Evolutionary conservation across 768 basidiomycete species (phyloP), one percentile per base, ranked within the genome.

Genomic region (Rhodotorula paludigena): DNA sequence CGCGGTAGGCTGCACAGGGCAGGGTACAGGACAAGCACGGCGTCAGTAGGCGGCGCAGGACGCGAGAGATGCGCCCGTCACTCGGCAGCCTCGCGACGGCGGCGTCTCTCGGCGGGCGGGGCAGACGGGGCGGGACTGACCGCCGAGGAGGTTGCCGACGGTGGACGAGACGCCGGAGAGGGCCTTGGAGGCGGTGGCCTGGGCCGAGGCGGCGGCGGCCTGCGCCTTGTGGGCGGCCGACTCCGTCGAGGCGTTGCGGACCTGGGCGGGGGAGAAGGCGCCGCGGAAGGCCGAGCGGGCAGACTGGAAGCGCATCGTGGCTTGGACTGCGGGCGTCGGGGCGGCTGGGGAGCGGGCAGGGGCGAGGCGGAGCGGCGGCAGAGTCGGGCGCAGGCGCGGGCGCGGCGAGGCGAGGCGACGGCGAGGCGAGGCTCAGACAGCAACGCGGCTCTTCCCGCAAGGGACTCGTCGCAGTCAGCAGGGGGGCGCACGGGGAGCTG

Each of bases 1-100:
- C 82, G 68, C 85, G 85, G 81, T 90, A 90, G 16, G 85, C 90
- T 85, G n/a, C 20, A 25, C n/a, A n/a, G n/a, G n/a, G n/a, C n/a
- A n/a, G n/a, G 28, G 38, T 10, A 15, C 32, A 14, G 38, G n/a
- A 32, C 12, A 33, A 49, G 57, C 60, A 82, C n/a, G n/a, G n/a
- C n/a, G n/a, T n/a, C n/a, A n/a, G n/a, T n/a, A n/a, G n/a, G n/a
- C n/a, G n/a, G n/a, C n/a, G n/a, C n/a, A n/a, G 81, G 78, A 53
- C 81, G 32, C 45, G 7, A 44, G 4, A 32, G 35, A 1, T 5
- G 35, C 58, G 10, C 81, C 36, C 23, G 49, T 42, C 36, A 35
- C 30, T 33, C 39, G 33, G 6, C 38, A 7, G 30, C 16, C 30
- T 20, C 33, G 5, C 61, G 11, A 41, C 68, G n/a, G 42, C 20